Evolutionary conservation across 352 stramenopile species (phyloP), one percentile per base, ranked within the genome.

Genomic region (Pythium phragmitis): DNA sequence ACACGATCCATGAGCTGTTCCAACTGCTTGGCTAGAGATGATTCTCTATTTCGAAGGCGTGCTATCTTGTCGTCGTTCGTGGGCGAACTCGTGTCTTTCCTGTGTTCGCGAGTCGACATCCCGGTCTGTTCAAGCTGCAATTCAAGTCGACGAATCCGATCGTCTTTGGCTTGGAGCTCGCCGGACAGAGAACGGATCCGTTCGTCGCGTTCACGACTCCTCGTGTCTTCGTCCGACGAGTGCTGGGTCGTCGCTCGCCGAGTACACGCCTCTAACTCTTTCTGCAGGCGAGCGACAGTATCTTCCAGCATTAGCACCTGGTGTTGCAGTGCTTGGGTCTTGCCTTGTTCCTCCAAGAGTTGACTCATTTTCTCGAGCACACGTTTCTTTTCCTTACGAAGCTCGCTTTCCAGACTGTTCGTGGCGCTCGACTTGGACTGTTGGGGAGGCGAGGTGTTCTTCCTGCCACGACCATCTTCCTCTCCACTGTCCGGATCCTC

Each of bases 301-400:
- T 68, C 47, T 57, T 90, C 67, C 33, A 80, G 55, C 11, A 46
- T 53, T 33, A 80, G 68, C 8, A 89, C 26, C 54, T 75, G 70
- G 11, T 70, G 73, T 53, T 80, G 72, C 12, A 90, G 61, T 9
- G 82, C 73, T 59, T 89, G 80, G 28, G 68, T 84, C 55, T 87
- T 90, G 41, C 68, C 68, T 54, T 93, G 80, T 33, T 90, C 82
- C 16, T 88, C 73, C 6, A 90, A 67, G 17, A 91, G 52, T 33
- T 85, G 76, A 2, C 79, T 82, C 77, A 87, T 88, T 58, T 88
- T 89, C 30, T 87, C 68, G 43, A 90, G 57, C 42, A 88, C 78
- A 19, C 76, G 79, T 60, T 82, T 82, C 65, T 91, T 89, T 52
- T 93, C 84, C 6, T 79, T 80, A 51, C 88, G 73, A 5, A 93